phyloP scores from a whole-genome alignment of 371 early-diverging fungal genomes.

The Entomophthora muscae region DNA sequence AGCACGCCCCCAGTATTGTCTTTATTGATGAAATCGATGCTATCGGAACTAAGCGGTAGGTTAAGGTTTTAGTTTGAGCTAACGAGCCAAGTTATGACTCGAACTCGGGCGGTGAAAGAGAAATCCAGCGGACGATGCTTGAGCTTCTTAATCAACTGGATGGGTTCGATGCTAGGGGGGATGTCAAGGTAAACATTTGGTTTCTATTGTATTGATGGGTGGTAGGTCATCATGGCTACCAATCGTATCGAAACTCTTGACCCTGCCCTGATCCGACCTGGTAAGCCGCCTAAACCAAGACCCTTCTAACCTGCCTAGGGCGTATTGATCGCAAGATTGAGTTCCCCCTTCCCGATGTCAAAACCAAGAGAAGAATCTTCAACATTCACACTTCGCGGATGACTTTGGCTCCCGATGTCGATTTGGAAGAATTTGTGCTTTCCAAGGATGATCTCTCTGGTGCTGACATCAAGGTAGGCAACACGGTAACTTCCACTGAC shows the following conservation, averaged over 20 bases:
- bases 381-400: constrained; percentile 97
- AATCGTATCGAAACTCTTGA: constrained; percentile 98
- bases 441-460: constrained; percentile 98
- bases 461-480: constrained; percentile 90
- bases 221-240: constrained; percentile 97
- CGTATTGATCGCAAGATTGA: constrained; percentile 99
- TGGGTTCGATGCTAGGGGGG: constrained; percentile 99
- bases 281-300: constrained; percentile 14
- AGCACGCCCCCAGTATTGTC: constrained; percentile 98
- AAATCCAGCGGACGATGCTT: constrained; percentile 99
- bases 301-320: constrained; percentile 14
- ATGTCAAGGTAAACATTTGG: constrained; percentile 74
- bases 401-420: constrained; percentile 96
- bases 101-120: constrained; percentile 94
- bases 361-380: constrained; percentile 98
- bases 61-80: constrained; percentile 90
- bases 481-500: neutral
- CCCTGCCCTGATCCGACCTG: constrained; percentile 99
- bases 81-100: constrained; percentile 63
- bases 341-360: constrained; percentile 98
- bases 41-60: constrained; percentile 90
- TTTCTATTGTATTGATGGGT: neutral
- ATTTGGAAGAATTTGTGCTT: constrained; percentile 96
- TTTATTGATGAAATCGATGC: constrained; percentile 99
- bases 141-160: constrained; percentile 99